A percentile compares a stretch with the other conserved stretches of the same genome.
Conservation (phyloP, 2,329 filamentous ascomycete species). For the Aspergillus ruber region DNA sequence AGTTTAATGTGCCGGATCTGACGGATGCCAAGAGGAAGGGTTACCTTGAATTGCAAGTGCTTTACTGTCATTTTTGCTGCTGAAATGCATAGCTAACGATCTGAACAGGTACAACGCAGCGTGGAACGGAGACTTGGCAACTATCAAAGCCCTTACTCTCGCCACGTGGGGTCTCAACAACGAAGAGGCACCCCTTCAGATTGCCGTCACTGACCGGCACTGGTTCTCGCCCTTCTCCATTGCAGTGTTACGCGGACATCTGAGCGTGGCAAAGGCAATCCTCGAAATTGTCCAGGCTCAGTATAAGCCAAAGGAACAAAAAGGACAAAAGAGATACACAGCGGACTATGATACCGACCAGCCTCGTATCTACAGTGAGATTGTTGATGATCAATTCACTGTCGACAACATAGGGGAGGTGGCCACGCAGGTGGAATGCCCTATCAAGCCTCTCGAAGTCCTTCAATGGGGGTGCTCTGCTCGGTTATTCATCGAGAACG, state of each 20-base stretch:
- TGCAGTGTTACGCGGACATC: constrained; percentile 60
- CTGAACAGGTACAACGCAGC: constrained; percentile 54
- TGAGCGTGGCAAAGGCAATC: constrained; percentile 57
- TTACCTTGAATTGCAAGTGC: constrained; percentile 58
- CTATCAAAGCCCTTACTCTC: constrained; percentile 41
- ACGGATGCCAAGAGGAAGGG: constrained; percentile 51
- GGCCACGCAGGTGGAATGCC: constrained; percentile 61
- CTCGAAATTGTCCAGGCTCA: constrained; percentile 66
- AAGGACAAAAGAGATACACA: constrained; percentile 34
- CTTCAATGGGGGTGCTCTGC: constrained; percentile 39
- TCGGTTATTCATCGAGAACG: constrained; percentile 10
- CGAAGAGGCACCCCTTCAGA: constrained; percentile 55
- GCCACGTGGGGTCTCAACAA: constrained; percentile 37
- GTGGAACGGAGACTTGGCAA: constrained; percentile 62
- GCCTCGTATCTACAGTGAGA: constrained; percentile 39
- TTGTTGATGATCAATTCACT: constrained; percentile 63
- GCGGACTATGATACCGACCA: constrained; percentile 25
- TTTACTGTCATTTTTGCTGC: constrained; percentile 31
- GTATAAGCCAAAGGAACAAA: constrained; percentile 53
- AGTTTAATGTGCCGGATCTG: constrained; percentile 45
- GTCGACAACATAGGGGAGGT: constrained; percentile 69
- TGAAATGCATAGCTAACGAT: constrained; percentile 44
- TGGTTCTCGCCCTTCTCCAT: constrained; percentile 60
- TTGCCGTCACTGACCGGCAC: constrained; percentile 52
- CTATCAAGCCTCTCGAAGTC: constrained; percentile 49